phyloP scores from a whole-genome alignment of 805 yeast species.

The Wickerhamiella siamensis region DNA sequence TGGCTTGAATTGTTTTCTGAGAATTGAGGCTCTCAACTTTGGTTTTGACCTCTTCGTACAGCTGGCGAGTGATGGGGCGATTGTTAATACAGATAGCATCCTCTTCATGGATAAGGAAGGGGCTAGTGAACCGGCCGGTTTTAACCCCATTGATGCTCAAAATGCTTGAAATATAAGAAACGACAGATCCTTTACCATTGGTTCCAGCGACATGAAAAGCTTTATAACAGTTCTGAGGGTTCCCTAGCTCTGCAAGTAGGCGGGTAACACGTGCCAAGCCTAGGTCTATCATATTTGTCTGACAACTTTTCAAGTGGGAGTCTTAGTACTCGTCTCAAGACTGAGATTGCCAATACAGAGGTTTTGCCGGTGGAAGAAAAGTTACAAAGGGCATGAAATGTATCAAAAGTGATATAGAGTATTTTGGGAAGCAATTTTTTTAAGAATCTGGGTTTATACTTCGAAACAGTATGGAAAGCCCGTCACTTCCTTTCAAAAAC shows the following conservation, averaged over 20 bases:
- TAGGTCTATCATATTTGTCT: constrained; percentile 33
- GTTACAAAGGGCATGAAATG: no score
- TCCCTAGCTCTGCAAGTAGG: constrained; percentile 40
- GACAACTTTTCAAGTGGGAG: not conserved
- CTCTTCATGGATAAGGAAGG: constrained; percentile 59
- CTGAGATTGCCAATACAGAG: no score
- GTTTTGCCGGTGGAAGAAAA: no score
- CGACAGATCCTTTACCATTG: constrained; percentile 89
- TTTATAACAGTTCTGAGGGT: constrained; percentile 50
- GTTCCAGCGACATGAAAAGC: constrained; percentile 93
- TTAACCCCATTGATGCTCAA: constrained; percentile 34
- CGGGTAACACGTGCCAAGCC: constrained; percentile 39
- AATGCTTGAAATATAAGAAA: constrained; percentile 63
- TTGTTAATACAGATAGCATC: constrained; percentile 66
- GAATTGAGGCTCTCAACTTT: constrained; percentile 32
- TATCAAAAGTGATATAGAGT: no score
- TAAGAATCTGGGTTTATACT: no score
- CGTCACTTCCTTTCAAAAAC: no score
- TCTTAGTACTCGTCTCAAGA: no score
- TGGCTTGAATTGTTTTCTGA: constrained; percentile 40
- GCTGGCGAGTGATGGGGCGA: constrained; percentile 32
- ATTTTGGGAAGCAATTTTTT: no score
- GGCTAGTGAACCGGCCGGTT: constrained; percentile 79
- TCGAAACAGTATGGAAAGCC: no score
- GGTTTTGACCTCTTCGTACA: constrained; percentile 34